phyloP scores from a whole-genome alignment of 2,329 filamentous ascomycete genomes.

The Ascochyta viciae-villosae region DNA sequence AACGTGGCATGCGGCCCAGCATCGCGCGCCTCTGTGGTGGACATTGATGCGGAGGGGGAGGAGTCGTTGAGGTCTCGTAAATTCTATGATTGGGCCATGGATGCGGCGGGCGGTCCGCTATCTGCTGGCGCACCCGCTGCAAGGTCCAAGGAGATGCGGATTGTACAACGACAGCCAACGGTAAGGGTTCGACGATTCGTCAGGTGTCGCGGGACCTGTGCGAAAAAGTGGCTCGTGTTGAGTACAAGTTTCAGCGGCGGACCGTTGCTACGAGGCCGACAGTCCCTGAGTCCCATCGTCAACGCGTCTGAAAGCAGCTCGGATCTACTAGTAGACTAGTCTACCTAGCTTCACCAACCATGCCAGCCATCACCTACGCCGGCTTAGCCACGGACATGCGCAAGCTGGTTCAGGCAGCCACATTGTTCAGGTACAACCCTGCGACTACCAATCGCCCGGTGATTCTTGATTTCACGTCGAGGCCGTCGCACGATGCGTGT shows the following conservation, averaged over 20 bases:
- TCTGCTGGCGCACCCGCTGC: slow-evolving; percentile 7
- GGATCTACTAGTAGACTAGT: slow-evolving; percentile 13
- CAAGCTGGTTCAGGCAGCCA: background rate
- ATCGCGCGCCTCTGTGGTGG: slow-evolving; percentile 37
- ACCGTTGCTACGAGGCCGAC: slow-evolving; percentile 21
- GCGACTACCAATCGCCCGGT: background rate
- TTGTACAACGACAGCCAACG: slow-evolving; percentile 6
- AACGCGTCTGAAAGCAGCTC: slow-evolving; percentile 34
- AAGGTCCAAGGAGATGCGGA: background rate
- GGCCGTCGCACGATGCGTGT: slow-evolving; percentile 1
- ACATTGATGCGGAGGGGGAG: slow-evolving; percentile 35
- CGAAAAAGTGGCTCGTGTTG: slow-evolving; percentile 19
- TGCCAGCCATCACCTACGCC: slow-evolving; percentile 18
- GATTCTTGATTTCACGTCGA: background rate
- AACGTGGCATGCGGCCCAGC: slow-evolving; percentile 46
- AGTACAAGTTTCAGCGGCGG: slow-evolving; percentile 26
- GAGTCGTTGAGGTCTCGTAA: slow-evolving; percentile 22
- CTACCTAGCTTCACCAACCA: slow-evolving; percentile 7
- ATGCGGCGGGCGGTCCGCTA: slow-evolving; percentile 18
- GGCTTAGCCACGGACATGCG: slow-evolving; percentile 12
- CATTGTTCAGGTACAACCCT: background rate
- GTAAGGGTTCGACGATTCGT: background rate
- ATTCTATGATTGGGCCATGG: slow-evolving; percentile 42
- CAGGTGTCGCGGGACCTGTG: slow-evolving; percentile 9
- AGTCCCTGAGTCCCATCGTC: slow-evolving; percentile 18